phyloP scores from a whole-genome alignment of 192 early-diverging fungal species.

The Linnemannia hyalina region DNA sequence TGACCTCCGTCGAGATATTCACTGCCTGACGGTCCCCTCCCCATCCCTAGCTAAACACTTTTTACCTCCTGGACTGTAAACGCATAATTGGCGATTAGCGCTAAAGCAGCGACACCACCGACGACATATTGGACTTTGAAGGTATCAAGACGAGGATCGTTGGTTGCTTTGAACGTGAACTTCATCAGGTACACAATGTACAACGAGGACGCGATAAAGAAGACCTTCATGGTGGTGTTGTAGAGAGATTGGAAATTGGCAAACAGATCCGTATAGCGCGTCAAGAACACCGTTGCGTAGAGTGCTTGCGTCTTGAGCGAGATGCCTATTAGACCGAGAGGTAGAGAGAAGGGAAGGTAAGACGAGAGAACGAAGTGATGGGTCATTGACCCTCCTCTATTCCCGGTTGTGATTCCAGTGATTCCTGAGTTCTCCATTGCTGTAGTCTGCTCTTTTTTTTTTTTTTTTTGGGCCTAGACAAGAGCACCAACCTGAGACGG shows the following conservation, averaged over 20 bases:
- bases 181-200: constrained; percentile 95
- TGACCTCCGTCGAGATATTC: too few species aligned
- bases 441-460: too few species aligned
- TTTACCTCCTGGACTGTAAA: constrained; percentile 78
- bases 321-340: constrained; percentile 74
- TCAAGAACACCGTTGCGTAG: constrained; percentile 89
- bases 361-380: too few species aligned
- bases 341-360: background rate
- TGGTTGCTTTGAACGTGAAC: constrained; percentile 83
- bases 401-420: too few species aligned
- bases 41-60: background rate
- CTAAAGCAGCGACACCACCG: constrained; percentile 72
- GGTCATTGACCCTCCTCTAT: too few species aligned
- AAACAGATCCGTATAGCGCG: constrained; percentile 94
- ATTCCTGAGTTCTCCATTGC: too few species aligned
- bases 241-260: constrained; percentile 83
- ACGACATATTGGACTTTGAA: constrained; percentile 90
- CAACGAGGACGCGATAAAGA: constrained; percentile 86
- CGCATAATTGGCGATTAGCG: constrained; percentile 78
- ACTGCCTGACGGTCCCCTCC: too few species aligned
- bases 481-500: constrained; percentile 74
- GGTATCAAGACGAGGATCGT: constrained; percentile 93
- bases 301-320: constrained; percentile 96
- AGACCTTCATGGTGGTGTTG: constrained; percentile 94
- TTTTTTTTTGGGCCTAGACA: background rate